A percentile compares a stretch with the other conserved stretches of the same genome.
Evolutionary conservation across 2,329 filamentous ascomycete genomes (phyloP).

Genomic region (Pestalotiopsis sp.): DNA sequence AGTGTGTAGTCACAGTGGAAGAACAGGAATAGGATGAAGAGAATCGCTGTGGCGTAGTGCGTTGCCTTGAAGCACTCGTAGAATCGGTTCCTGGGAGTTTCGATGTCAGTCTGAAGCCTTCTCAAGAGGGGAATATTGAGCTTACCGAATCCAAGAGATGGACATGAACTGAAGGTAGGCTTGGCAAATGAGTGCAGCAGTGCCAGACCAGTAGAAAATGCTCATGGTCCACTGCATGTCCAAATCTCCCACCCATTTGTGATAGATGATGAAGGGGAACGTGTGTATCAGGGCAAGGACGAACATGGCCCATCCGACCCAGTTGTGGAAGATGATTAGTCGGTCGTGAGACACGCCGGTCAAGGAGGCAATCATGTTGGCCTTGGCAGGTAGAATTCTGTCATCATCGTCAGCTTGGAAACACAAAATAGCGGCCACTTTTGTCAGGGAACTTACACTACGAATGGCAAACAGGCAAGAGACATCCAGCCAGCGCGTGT

Average conservation of each 20-base stretch:
- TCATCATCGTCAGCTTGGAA: slow-evolving; percentile 14
- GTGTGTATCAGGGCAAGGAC: slow-evolving; percentile 59
- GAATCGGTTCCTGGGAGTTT: slow-evolving; percentile 46
- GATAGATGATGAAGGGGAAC: slow-evolving; percentile 60
- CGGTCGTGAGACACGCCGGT: slow-evolving; percentile 61
- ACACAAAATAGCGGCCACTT: background rate
- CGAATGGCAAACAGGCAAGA: slow-evolving; percentile 53
- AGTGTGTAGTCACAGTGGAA: slow-evolving; percentile 60
- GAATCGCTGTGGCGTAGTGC: slow-evolving; percentile 53
- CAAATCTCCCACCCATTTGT: slow-evolving; percentile 52
- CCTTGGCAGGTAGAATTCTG: slow-evolving; percentile 53
- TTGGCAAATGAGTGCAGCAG: slow-evolving; percentile 55
- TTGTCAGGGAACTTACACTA: slow-evolving; percentile 36
- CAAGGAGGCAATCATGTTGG: slow-evolving; percentile 55
- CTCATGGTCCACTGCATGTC: slow-evolving; percentile 44
- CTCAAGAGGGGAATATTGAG: background rate
- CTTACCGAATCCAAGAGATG: slow-evolving; percentile 50
- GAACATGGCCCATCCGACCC: slow-evolving; percentile 59
- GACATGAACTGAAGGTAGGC: slow-evolving; percentile 60
- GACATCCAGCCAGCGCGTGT: slow-evolving; percentile 56
- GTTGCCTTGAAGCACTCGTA: slow-evolving; percentile 66
- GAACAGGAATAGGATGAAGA: slow-evolving; percentile 64
- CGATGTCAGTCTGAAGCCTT: background rate
- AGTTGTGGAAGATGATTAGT: slow-evolving; percentile 58
- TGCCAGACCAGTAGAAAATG: slow-evolving; percentile 58